Base-by-base conservation (phyloP, 2,329 filamentous ascomycete genomes). In the Periconia sp. region DNA sequence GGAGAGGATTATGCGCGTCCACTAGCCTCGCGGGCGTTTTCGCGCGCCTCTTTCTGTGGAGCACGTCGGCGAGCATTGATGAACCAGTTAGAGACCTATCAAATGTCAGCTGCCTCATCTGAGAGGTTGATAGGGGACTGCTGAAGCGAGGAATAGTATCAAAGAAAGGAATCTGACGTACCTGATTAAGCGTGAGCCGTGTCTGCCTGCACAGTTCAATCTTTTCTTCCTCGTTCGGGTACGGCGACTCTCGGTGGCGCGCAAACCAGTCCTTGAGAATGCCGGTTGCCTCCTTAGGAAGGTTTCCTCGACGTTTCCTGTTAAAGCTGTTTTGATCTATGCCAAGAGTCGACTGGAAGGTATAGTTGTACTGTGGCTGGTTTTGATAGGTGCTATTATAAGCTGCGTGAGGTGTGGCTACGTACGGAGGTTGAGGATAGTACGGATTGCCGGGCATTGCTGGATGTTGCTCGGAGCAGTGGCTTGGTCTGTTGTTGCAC, bases 271-370 rank as follows among this genome's bases (percentile, higher is more conserved):
- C 76, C 40, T 88, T 83, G 28, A 96, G 76, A 54, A 88, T 85
- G 63, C 92, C 88, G 0, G 90, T 96, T 0, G 89, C 89, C 40
- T 91, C 87, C 64, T 95, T 95, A n/a, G 91, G 91, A 3, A 96
- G 77, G 61, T 96, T 96, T 1, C 91, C 91, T 26, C 91, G 80
- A 38, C 90, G 79, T 66, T 78, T 75, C 58, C 79, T 56, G 46
- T 80, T 66, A 49, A 65, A 67, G 1, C 51, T 46, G 23, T 54
- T 60, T n/a, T 60, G 58, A 24, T 67, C 61, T 9, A 60, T 44
- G 15, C 57, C 57, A 8, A 63, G 40, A 13, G 57, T 47, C 19
- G 58, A 52, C 29, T 69, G 65, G 41, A 68, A 69, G 15, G 54
- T 56, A 35, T 63, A 62, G 28, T 46, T 57, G 23, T 54, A 45